Conservation (phyloP, 2,329 filamentous ascomycete genomes). For the Akanthomyces muscarius region DNA sequence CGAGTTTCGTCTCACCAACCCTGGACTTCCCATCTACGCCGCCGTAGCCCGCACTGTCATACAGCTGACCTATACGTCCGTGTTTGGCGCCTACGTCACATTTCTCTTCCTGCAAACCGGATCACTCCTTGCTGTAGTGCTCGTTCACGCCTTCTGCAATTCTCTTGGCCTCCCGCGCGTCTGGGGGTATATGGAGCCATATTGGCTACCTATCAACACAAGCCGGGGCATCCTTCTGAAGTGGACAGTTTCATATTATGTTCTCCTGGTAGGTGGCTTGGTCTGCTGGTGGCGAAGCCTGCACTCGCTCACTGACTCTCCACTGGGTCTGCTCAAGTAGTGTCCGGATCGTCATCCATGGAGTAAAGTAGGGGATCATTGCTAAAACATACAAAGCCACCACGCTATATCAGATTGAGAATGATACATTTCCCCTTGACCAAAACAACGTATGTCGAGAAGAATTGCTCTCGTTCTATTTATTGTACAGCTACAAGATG, state of each 20-base stretch:
- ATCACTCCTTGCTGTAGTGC: slow-evolving; percentile 69
- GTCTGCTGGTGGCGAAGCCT: slow-evolving; percentile 66
- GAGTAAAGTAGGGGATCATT: neutral
- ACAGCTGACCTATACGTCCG: slow-evolving; percentile 83
- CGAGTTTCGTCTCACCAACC: slow-evolving; percentile 82
- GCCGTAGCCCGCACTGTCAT: slow-evolving; percentile 70
- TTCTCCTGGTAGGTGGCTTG: slow-evolving; percentile 67
- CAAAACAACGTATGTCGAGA: neutral
- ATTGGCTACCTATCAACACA: slow-evolving; percentile 33
- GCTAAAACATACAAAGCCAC: neutral
- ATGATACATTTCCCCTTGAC: neutral
- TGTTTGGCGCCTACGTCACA: slow-evolving; percentile 91
- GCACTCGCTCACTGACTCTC: slow-evolving; percentile 63
- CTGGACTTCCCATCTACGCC: slow-evolving; percentile 58
- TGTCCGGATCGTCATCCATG: too few species aligned
- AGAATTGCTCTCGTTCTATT: neutral
- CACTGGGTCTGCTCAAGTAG: slow-evolving; percentile 26
- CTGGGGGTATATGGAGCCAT: slow-evolving; percentile 69
- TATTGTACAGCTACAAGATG: neutral
- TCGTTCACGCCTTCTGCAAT: slow-evolving; percentile 88
- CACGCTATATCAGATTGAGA: neutral
- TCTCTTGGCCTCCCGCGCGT: slow-evolving; percentile 83
- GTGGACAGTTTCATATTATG: slow-evolving; percentile 80
- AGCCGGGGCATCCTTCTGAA: slow-evolving; percentile 23
- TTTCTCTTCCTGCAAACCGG: slow-evolving; percentile 86